Percentiles rank a stretch among this genome's conserved stretches.
Evolutionary conservation across 2,329 filamentous ascomycete genomes (phyloP).

Genomic region (Cercospora janseana): DNA sequence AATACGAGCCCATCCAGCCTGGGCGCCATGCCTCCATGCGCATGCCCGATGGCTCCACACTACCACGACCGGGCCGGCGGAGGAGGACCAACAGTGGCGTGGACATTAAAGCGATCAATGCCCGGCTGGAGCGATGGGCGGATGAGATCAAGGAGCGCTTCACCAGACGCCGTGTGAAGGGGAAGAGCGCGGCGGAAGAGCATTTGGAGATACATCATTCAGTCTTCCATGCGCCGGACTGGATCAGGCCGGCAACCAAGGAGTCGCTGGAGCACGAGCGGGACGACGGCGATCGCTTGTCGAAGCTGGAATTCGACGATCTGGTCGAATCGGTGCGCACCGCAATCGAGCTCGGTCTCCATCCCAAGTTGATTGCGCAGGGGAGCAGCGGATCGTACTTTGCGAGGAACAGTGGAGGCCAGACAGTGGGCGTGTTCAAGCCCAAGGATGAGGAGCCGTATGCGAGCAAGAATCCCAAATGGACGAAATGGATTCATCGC

Average conservation of each 20-base stretch:
- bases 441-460: conserved; percentile 99
- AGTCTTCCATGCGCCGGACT: conserved; percentile 90
- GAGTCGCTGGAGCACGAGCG: conserved; percentile 64
- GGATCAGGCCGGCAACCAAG: conserved; percentile 73
- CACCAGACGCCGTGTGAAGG: conserved; percentile 77
- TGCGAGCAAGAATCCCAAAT: conserved; percentile 89
- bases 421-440: conserved; percentile 97
- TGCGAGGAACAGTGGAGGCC: conserved; percentile 84
- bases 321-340: conserved; percentile 85
- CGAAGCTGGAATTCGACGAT: conserved; percentile 77
- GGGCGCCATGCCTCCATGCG: conserved; percentile 47
- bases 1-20: conserved; percentile 51
- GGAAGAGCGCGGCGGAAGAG: conserved; percentile 73
- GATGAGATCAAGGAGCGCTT: conserved; percentile 97
- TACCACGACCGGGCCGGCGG: conserved; percentile 44
- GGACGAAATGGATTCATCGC: conserved; percentile 87
- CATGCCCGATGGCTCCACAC: conserved; percentile 36
- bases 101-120: conserved; percentile 97
- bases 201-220: conserved; percentile 94
- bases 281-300: conserved; percentile 60
- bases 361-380: conserved; percentile 94
- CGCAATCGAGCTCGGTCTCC: conserved; percentile 85
- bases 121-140: conserved; percentile 89
- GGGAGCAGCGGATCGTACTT: conserved; percentile 98
- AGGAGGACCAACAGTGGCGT: conserved; percentile 80